Evolutionary conservation across 2,329 filamentous ascomycete species (phyloP).

Genomic region (Rhinocladiella similis): DNA sequence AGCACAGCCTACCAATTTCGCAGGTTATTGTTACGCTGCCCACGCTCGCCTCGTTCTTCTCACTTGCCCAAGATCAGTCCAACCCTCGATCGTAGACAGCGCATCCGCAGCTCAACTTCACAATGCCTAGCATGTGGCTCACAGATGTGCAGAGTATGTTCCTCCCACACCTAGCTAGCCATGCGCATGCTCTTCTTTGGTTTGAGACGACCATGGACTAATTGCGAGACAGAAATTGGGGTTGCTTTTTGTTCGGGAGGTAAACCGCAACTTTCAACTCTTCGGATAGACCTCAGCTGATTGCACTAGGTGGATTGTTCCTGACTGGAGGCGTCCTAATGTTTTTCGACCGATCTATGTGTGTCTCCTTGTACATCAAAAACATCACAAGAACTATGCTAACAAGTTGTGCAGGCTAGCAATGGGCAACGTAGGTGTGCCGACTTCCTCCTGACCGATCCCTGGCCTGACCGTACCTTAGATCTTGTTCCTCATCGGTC

Average conservation of each 20-base stretch:
- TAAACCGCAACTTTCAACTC: conserved; percentile 53
- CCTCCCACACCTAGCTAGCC: not conserved
- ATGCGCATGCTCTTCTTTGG: not conserved
- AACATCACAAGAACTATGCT: not conserved
- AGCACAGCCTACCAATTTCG: not conserved
- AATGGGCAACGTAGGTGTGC: conserved; percentile 80
- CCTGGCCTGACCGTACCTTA: conserved; percentile 39
- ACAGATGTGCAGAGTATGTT: conserved; percentile 89
- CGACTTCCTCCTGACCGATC: conserved; percentile 20
- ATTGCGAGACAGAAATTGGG: conserved; percentile 72
- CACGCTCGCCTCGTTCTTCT: not conserved
- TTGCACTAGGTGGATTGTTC: conserved; percentile 78
- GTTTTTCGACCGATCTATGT: conserved; percentile 98
- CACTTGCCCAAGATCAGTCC: not conserved
- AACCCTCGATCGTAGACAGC: not conserved
- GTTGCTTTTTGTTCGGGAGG: conserved; percentile 97
- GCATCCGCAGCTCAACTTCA: conserved; percentile 30
- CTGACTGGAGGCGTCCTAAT: conserved; percentile 90
- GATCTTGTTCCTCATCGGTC: conserved; percentile 97
- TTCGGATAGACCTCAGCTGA: conserved; percentile 1
- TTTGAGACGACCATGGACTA: conserved; percentile 18
- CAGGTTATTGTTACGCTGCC: not conserved
- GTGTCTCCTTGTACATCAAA: conserved; percentile 38
- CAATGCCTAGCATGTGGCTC: conserved; percentile 91
- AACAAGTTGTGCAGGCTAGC: conserved; percentile 66